Base-by-base conservation (phyloP, 2,329 filamentous ascomycete genomes). In the Neonectria hederae region DNA sequence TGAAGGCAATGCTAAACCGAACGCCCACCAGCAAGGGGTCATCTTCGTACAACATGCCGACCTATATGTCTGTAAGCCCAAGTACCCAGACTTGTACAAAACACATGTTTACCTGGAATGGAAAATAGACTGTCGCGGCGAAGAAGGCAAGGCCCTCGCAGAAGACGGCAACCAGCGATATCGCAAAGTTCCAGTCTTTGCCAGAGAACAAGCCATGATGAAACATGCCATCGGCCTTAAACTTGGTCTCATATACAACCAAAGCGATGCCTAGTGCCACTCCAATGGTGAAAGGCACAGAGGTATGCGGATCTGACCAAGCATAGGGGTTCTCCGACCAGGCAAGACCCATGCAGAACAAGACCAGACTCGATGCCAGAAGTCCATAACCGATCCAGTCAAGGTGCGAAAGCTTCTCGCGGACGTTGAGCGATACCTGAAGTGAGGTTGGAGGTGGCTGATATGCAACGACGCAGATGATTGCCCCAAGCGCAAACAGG, bases 341-440 rank as follows among this genome's bases (percentile, higher is more conserved):
- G 0, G 77, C 77, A 0, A 82, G 75, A n/a, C 75, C 78, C 6
- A 81, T 66, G 52, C 75, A 79, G 65, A 81, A 80, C 9, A 81
- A 74, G 2, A 80, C 77, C 10, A 81, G 62, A 10, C 79, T 75
- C 1, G 72, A 56, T 0, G 77, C 67, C 4, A 81, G 68, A 6
- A 81, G 70, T 2, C 67, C 30, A 55, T 81, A 81, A 21, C 78
- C 79, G 14, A 79, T 67, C 79, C 80, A 81, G 68, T 81, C 80
- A 2, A 82, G 73, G 22, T 71, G 73, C 13, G 55, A 60, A 3
- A 81, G 59, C 62, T 81, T 81, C 54, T 80, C 72, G 1, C 30
- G 53, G 9, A 52, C 7, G 2, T 6, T 61, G 8, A 68, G 43
- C 1, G 60, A 56, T 1, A 26, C 24, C 32, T 69, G 62, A 14